phyloP scores from a whole-genome alignment of 2,329 filamentous ascomycete species.

The Calonectria hongkongensis region DNA sequence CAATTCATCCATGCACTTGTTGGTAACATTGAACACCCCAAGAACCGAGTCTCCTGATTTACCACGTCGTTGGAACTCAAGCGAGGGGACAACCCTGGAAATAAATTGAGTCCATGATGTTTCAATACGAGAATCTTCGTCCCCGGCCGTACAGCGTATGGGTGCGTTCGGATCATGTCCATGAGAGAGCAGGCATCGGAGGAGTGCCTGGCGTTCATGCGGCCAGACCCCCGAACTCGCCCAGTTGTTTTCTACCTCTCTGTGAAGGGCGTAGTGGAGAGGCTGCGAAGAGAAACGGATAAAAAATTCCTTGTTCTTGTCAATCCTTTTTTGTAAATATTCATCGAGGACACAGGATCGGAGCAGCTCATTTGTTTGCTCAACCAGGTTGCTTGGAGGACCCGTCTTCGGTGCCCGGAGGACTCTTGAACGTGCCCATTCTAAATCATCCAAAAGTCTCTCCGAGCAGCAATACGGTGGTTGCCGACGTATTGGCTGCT shows the following conservation, averaged over 20 bases:
- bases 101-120: constrained; percentile 19
- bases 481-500: background rate
- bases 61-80: background rate
- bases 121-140: background rate
- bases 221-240: background rate
- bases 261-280: constrained; percentile 4
- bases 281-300: constrained; percentile 4
- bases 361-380: background rate
- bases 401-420: background rate
- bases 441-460: constrained; percentile 16
- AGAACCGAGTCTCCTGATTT: background rate
- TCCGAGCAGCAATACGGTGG: background rate
- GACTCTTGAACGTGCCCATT: constrained; percentile 5
- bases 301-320: constrained; percentile 3
- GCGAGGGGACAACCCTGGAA: background rate
- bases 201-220: background rate
- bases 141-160: background rate
- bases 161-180: constrained; percentile 17
- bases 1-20: background rate
- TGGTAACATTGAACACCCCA: background rate
- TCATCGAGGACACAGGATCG: background rate
- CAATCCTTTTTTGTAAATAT: constrained; percentile 1
- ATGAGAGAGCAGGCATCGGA: constrained; percentile 10
- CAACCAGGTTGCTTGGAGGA: background rate
- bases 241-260: constrained; percentile 11